Percentiles rank a stretch among this genome's conserved stretches.
Evolutionary conservation across 2,329 filamentous ascomycete species (phyloP).

Genomic region (Ophiostoma perfectum): DNA sequence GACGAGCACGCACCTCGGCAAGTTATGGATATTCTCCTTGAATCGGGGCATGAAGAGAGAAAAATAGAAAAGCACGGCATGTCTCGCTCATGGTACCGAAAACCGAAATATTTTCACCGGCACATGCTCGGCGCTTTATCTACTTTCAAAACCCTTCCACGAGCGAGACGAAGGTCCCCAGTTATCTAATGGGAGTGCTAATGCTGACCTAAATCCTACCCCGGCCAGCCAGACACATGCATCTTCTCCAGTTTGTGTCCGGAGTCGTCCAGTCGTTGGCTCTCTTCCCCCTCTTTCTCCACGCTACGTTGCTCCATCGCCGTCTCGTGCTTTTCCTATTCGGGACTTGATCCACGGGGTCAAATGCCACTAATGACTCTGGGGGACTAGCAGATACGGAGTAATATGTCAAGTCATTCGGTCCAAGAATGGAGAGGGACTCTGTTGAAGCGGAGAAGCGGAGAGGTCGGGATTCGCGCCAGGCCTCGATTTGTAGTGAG

Average conservation of each 20-base stretch:
- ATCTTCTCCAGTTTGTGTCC: slow-evolving; percentile 10
- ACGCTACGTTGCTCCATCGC: slow-evolving; percentile 8
- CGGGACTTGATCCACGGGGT: slow-evolving; percentile 6
- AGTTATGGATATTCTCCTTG: not conserved
- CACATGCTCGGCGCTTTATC: slow-evolving; percentile 11
- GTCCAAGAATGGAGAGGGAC: not conserved
- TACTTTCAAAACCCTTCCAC: slow-evolving; percentile 8
- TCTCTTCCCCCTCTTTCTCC: slow-evolving; percentile 10
- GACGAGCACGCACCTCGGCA: not conserved
- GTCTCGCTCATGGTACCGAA: not conserved
- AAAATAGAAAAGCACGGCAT: not conserved
- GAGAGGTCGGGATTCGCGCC: slow-evolving; percentile 6
- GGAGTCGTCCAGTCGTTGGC: slow-evolving; percentile 12
- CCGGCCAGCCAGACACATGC: not conserved
- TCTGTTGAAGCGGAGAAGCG: slow-evolving; percentile 6
- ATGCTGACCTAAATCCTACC: slow-evolving; percentile 10
- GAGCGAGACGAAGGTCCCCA: not conserved
- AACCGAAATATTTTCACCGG: slow-evolving; percentile 9
- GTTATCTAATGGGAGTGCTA: slow-evolving; percentile 6
- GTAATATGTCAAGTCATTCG: not conserved
- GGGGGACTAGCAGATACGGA: slow-evolving; percentile 13
- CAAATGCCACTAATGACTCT: slow-evolving; percentile 12
- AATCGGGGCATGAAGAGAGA: not conserved
- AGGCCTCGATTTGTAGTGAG: not conserved
- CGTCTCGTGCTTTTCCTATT: not conserved